Percentiles rank a stretch among this genome's conserved stretches.
phyloP scores from a whole-genome alignment of 23 red algal species.

The Gracilaria vermiculophylla region DNA sequence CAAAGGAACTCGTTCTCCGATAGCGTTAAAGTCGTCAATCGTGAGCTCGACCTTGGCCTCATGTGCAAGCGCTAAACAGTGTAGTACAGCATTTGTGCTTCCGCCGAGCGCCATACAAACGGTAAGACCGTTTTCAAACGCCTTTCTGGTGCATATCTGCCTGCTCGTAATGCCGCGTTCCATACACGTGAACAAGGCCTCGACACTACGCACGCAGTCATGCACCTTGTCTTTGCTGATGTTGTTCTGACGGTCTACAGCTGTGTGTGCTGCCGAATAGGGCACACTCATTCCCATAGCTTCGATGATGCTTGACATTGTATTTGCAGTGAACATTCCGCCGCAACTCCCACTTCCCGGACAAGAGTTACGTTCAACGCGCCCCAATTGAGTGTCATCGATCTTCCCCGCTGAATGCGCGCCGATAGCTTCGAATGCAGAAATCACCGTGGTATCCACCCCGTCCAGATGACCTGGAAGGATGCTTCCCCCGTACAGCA shows the following conservation, averaged over 20 bases:
- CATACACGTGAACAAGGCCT: constrained; percentile 95
- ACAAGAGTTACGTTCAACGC: constrained; percentile 82
- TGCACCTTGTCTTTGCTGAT: constrained; percentile 76
- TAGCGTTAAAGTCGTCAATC: constrained; percentile 93
- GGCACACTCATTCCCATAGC: constrained; percentile 96
- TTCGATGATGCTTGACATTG: constrained; percentile 94
- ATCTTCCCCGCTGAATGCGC: constrained; percentile 88
- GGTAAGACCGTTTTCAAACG: constrained; percentile 96
- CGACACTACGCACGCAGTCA: constrained; percentile 77
- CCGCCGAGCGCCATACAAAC: constrained; percentile 96
- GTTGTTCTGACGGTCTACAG: constrained; percentile 72
- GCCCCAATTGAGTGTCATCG: constrained; percentile 71
- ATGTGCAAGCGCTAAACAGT: constrained; percentile 90
- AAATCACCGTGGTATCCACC: constrained; percentile 85
- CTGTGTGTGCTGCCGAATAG: constrained; percentile 93
- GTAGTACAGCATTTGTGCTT: constrained; percentile 97
- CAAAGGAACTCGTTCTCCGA: constrained; percentile 85
- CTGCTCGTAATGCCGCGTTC: constrained; percentile 85
- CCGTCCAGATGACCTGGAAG: constrained; percentile 88
- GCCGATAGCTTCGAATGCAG: constrained; percentile 96
- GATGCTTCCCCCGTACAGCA: constrained; percentile 97
- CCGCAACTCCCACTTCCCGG: constrained; percentile 93
- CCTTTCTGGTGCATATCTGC: constrained; percentile 86
- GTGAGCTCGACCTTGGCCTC: constrained; percentile 94
- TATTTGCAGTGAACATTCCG: constrained; percentile 99